phyloP scores from a whole-genome alignment of 2,329 filamentous ascomycete genomes.

The Parastagonospora avenae region DNA sequence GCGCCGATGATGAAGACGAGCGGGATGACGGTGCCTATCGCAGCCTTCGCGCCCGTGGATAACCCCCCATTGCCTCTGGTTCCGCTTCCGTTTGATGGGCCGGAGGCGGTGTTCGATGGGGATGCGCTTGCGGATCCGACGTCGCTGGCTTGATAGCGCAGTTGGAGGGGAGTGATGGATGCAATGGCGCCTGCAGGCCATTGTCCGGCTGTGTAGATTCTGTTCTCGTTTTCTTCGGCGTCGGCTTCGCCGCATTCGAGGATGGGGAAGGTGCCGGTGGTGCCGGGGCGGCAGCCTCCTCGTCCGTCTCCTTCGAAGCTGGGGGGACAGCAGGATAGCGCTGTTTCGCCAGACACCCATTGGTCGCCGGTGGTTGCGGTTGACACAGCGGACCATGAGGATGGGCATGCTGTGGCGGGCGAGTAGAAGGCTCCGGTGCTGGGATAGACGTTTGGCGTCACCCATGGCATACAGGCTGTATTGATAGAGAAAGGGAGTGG shows the following conservation, averaged over 20 bases:
- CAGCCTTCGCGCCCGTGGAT: constrained; percentile 71
- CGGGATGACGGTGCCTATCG: constrained; percentile 87
- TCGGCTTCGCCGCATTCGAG: constrained; percentile 27
- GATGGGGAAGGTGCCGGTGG: constrained; percentile 13
- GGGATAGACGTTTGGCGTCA: constrained; percentile 14
- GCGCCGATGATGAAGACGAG: constrained; percentile 71
- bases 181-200: constrained; percentile 19
- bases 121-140: constrained; percentile 4
- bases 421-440: constrained; percentile 24
- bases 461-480: constrained; percentile 39
- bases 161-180: constrained; percentile 17
- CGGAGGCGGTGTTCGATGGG: neutral
- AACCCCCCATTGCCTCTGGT: constrained; percentile 53
- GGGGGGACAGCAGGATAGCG: constrained; percentile 28
- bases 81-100: neutral
- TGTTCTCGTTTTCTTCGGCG: constrained; percentile 24
- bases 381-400: constrained; percentile 23
- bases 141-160: constrained; percentile 22
- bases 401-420: constrained; percentile 28
- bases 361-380: constrained; percentile 18
- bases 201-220: constrained; percentile 10
- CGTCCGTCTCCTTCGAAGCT: constrained; percentile 21
- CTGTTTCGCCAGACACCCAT: constrained; percentile 26
- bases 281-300: constrained; percentile 16
- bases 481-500: constrained; percentile 81